Conservation (phyloP, 2,329 filamentous ascomycete genomes). For the Colletotrichum euphorbiae region DNA sequence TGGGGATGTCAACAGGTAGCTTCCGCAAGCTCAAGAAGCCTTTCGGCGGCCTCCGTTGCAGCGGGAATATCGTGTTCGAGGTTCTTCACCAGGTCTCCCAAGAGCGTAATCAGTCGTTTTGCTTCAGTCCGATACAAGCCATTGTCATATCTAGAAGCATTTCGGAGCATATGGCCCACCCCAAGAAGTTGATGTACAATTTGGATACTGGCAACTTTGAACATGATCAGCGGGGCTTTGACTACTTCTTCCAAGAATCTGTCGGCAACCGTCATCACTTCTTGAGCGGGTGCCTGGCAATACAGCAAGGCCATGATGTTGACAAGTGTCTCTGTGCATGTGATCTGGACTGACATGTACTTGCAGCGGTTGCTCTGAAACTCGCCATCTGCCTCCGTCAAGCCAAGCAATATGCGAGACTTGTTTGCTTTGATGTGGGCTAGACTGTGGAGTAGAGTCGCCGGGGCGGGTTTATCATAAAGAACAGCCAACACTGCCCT, state of each 20-base stretch:
- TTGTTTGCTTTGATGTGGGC: constrained; percentile 1
- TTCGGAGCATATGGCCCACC: background rate
- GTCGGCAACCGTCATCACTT: background rate
- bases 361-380: background rate
- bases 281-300: background rate
- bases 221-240: constrained; percentile 3
- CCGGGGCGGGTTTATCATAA: background rate
- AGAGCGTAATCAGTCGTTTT: background rate
- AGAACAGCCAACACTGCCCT: background rate
- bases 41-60: background rate
- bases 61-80: background rate
- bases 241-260: background rate
- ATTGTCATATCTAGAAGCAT: background rate
- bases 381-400: background rate
- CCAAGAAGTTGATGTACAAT: constrained; percentile 6
- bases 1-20: background rate
- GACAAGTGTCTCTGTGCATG: background rate
- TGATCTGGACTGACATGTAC: constrained; percentile 7
- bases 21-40: background rate
- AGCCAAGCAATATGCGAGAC: background rate
- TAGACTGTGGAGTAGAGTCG: background rate
- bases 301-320: background rate
- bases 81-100: background rate
- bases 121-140: background rate
- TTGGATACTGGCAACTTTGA: constrained; percentile 1